Base-by-base conservation (phyloP, 108 stramenopile genomes). In the Chaetoceros muelleri region DNA sequence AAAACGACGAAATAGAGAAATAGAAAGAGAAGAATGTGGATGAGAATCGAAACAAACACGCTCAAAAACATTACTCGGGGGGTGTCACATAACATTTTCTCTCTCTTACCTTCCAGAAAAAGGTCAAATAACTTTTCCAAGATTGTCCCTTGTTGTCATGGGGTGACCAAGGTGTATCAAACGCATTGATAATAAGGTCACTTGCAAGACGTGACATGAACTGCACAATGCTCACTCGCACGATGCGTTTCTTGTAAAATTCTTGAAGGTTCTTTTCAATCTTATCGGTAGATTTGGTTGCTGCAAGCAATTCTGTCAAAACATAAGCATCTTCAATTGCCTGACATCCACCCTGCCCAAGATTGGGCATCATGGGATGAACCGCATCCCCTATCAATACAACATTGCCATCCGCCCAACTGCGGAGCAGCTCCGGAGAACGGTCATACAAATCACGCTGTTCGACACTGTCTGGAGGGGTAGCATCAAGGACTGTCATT, bases 361-460 rank as follows among this genome's bases (percentile, higher is more conserved):
- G 75, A 65, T 97, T 97, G 2, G 96, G 96, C 96, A 97, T 97
- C 96, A 97, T 97, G 34, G 96, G 90, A 58, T 90, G 87, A 48
- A 85, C 82, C 7, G 95, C 93, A 72, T 97, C 96, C 16, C 96
- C 96, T 53, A 95, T 80, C 25, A 95, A 73, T 20, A 93, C 92
- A 28, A 95, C 92, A 57, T 90, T 88, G 2, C 96, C 96, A 47
- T 95, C 76, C 0, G 93, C 87, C 96, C 96, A 97, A 57, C 84
- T 79, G 24, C 94, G 66, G 44, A 90, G 61, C 24, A 95, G 67
- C 73, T 91, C 88, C 0, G 96, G 95, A n/a, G 74, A 20, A 52
- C 90, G 84, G 67, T 97, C 96, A 68, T 95, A 97, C 55, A 97
- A 69, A 69, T 97, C 96, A 46, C 96, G 85, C 73, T 97, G 96